Evolutionary conservation across 75 land plant species (phyloP).

Genomic region (Larix kaempferi): DNA sequence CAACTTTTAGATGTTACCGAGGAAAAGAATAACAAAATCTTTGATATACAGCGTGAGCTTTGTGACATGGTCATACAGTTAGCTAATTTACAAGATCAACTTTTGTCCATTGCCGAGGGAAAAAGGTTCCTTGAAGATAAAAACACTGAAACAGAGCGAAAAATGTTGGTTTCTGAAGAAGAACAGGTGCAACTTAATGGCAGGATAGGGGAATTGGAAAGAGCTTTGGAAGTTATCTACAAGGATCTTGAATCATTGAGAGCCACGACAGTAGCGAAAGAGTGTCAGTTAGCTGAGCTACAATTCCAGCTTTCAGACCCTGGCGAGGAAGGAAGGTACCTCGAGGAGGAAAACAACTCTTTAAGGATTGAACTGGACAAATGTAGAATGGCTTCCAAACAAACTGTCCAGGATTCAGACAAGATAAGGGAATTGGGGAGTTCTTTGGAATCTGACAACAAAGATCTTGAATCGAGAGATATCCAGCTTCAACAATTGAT

Average conservation of each 20-base stretch:
- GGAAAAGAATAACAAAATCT: not conserved
- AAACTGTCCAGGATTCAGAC: not conserved
- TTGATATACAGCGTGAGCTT: not conserved
- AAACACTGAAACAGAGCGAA: too few relatives aligned
- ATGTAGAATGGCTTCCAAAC: not conserved
- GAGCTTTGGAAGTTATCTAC: too few relatives aligned
- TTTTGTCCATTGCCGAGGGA: too few relatives aligned
- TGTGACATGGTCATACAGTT: not conserved
- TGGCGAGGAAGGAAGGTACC: not conserved
- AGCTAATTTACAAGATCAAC: too few relatives aligned
- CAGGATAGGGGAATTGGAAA: too few relatives aligned
- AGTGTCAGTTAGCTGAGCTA: not conserved
- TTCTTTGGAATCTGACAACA: not conserved
- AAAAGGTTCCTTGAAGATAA: too few relatives aligned
- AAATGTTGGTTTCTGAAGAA: too few relatives aligned
- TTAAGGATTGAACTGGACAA: not conserved
- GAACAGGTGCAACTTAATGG: too few relatives aligned
- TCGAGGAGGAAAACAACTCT: not conserved
- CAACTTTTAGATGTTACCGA: not conserved
- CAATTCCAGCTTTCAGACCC: not conserved
- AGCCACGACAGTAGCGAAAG: not conserved
- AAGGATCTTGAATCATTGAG: too few relatives aligned
- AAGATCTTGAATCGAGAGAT: not conserved
- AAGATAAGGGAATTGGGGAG: not conserved
- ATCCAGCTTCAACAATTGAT: not conserved